These are phyloP conservation scores for Candida qinlingensis DNA, from an alignment of 805 yeast species.

Conservation along the genomic window DNA sequence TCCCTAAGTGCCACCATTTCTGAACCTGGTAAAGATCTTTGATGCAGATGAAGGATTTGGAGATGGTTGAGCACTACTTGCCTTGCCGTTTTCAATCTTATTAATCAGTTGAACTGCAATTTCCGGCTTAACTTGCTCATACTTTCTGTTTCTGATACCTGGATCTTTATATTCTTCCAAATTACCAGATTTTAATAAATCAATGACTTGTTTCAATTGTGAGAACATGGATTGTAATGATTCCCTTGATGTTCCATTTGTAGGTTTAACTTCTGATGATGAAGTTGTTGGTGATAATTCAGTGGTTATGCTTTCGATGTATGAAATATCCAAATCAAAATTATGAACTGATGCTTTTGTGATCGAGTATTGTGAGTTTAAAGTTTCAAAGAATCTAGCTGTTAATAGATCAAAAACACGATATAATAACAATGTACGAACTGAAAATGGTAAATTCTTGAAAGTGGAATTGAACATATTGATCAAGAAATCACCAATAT, in stretches of 20 bases:
- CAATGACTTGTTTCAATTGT: constrained; percentile 76
- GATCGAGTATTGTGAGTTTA: constrained; percentile 46
- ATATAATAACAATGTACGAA: constrained; percentile 74
- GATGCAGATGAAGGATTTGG: constrained; percentile 9
- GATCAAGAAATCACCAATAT: constrained; percentile 79
- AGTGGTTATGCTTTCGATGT: constrained; percentile 52
- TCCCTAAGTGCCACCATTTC: background rate
- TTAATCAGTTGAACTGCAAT: constrained; percentile 57
- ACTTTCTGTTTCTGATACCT: constrained; percentile 53
- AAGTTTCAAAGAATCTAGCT: constrained; percentile 55
- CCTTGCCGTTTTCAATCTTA: constrained; percentile 33
- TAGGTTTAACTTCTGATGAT: constrained; percentile 1
- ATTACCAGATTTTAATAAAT: constrained; percentile 59
- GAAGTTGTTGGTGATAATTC: constrained; percentile 30
- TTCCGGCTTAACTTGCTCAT: constrained; percentile 68
- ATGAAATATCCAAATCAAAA: constrained; percentile 75
- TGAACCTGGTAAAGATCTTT: constrained; percentile 6
- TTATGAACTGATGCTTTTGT: constrained; percentile 62
- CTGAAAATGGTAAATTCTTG: constrained; percentile 70
- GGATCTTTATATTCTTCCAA: constrained; percentile 59
- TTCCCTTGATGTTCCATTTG: constrained; percentile 27
- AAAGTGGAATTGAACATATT: constrained; percentile 83
- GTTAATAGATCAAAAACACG: constrained; percentile 85
- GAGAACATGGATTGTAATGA: constrained; percentile 69
- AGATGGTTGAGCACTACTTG: background rate